Evolutionary conservation across 106 monocot genomes (phyloP).

Genomic region (Acorus calamus): DNA sequence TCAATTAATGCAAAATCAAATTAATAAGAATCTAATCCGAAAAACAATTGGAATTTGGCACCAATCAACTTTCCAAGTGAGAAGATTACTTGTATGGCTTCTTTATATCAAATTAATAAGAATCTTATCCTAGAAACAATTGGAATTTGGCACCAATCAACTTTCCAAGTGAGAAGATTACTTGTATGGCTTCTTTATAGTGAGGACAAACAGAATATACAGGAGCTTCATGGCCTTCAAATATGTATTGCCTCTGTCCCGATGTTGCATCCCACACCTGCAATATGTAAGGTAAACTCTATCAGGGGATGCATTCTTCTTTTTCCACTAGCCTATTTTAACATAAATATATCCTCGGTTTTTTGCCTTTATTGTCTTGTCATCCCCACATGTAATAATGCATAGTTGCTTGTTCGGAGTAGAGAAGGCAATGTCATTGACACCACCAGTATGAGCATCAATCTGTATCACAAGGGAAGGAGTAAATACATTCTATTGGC

Average conservation of each 20-base stretch:
- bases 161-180: constrained; percentile 5
- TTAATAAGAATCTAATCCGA: too few species aligned
- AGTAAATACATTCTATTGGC: neutral
- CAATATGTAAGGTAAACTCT: constrained; percentile 2
- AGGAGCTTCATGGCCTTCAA: constrained; percentile 80
- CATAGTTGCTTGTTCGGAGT: constrained; percentile 83
- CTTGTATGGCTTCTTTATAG: constrained; percentile 79
- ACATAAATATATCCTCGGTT: neutral
- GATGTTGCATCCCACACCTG: constrained; percentile 70
- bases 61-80: neutral
- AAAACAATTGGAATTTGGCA: neutral
- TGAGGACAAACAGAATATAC: constrained; percentile 77
- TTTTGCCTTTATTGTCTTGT: constrained; percentile 65
- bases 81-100: too few species aligned
- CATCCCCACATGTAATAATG: constrained; percentile 78
- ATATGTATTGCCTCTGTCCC: constrained; percentile 53
- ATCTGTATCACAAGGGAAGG: constrained; percentile 33
- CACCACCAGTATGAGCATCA: constrained; percentile 94
- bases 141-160: too few species aligned
- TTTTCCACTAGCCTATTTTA: neutral
- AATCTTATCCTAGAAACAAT: too few species aligned
- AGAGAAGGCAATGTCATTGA: constrained; percentile 96
- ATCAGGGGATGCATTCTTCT: neutral
- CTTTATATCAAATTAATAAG: too few species aligned
- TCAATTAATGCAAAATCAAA: too few species aligned